Evolutionary conservation across 192 early-diverging fungal species (phyloP), one percentile per base, ranked within the genome.

Genomic region (Entomortierella chlamydospora): DNA sequence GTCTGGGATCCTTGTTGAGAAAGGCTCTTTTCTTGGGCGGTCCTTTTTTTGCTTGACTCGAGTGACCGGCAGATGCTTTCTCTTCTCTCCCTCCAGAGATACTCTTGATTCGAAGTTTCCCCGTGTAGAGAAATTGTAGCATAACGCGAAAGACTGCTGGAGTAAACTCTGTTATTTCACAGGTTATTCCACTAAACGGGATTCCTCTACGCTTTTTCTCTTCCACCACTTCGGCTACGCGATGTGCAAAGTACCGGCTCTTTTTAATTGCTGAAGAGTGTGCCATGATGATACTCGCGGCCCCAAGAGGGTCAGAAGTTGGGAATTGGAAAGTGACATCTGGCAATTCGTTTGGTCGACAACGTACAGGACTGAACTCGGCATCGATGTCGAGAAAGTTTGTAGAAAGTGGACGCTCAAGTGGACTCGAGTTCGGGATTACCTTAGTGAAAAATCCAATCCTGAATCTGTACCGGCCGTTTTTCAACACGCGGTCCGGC

Each of bases 251-350:
- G 30, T 78, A 69, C 2, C 1, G 31, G 22, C 73, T 78, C 12
- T 33, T 12, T 0, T 28, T 20, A 11, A 78, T 39, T 1, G 39
- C 61, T 26, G 73, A 70, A 2, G 66, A 52, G 17, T 78, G 73
- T 0, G 73, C 73, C 3, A 26, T 42, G 56, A 78, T 70, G 2
- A 23, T 62, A 6, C 12, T 64, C 17, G 47, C 29, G 0, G 50
- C 23, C 7, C n/a, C 45, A 26, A 10, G 20, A 37, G 20, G 17
- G 10, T 22, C 28, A 29, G 28, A 45, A 11, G 20, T 20, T 18
- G 73, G 67, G 49, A 78, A 78, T 23, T 68, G 45, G 22, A 78
- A 78, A 12, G 42, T 33, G 17, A 78, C 39, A 47, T 78, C 73
- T 0, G 67, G 31, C 6, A 33, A 23, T 0, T 37, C 49, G n/a